A percentile compares a stretch with the other conserved stretches of the same genome.
These are phyloP conservation scores for Pestalotiopsis sp. DNA, from an alignment of 2,329 filamentous ascomycete species.

Conservation along the genomic window DNA sequence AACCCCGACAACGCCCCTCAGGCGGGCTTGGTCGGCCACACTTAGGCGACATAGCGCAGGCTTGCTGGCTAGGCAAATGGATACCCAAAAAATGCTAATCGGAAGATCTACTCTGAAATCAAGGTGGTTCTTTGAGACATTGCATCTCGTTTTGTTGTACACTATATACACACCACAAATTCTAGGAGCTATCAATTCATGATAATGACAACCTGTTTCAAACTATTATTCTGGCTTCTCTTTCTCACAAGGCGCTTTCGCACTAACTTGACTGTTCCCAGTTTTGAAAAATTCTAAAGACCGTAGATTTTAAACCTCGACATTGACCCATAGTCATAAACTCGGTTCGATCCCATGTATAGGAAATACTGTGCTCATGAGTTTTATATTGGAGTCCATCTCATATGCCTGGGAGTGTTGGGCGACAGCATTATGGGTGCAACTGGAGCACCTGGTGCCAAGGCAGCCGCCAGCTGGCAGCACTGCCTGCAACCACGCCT, in stretches of 20 bases:
- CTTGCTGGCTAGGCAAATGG: background rate
- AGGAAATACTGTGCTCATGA: no score
- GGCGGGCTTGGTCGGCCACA: constrained; percentile 39
- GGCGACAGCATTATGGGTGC: no score
- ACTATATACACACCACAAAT: constrained; percentile 3
- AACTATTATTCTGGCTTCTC: constrained; percentile 71
- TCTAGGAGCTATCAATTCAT: constrained; percentile 4
- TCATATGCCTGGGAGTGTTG: no score
- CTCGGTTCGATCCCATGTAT: no score
- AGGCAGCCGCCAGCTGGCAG: no score
- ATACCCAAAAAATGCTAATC: background rate
- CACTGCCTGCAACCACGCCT: no score
- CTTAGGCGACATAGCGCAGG: constrained; percentile 21
- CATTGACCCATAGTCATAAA: no score
- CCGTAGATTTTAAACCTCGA: no score
- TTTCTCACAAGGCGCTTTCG: constrained; percentile 66
- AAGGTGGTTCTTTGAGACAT: background rate
- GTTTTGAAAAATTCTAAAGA: no score
- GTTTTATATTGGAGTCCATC: no score
- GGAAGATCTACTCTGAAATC: background rate
- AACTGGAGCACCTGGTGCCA: no score
- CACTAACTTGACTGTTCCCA: background rate
- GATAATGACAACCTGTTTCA: constrained; percentile 58
- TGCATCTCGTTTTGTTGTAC: constrained; percentile 3
- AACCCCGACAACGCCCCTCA: constrained; percentile 42